A percentile compares a stretch with the other conserved stretches of the same genome.
phyloP scores from a whole-genome alignment of 1,284 basidiomycete genomes.

The Anthracocystis walkeri region DNA sequence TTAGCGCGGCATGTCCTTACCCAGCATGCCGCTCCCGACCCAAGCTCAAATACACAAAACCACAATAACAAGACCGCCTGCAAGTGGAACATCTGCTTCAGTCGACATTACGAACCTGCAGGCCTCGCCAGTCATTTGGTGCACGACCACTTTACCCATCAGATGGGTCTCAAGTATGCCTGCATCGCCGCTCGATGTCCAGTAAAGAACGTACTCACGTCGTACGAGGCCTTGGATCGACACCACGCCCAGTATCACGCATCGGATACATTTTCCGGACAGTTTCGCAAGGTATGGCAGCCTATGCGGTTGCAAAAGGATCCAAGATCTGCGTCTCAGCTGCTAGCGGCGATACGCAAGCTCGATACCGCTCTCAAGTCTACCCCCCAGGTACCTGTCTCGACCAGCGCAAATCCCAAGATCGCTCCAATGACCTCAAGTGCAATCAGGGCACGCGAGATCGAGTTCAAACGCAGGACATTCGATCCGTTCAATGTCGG shows the following conservation, averaged over 20 bases:
- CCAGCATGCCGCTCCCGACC: conserved; percentile 1
- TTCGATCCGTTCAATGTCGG: conserved; percentile 14
- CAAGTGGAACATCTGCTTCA: conserved; percentile 36
- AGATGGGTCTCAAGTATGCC: conserved; percentile 31
- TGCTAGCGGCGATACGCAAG: conserved; percentile 11
- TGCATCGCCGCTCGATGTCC: conserved; percentile 26
- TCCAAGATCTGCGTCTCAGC: background rate
- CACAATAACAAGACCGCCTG: conserved; percentile 17
- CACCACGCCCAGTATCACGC: conserved; percentile 28
- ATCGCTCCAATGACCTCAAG: background rate
- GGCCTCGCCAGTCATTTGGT: conserved; percentile 33
- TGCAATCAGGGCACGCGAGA: background rate
- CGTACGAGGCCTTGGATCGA: conserved; percentile 13
- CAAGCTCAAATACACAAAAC: background rate
- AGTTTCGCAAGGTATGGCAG: conserved; percentile 21
- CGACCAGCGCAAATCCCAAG: conserved; percentile 10
- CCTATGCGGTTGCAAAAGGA: background rate
- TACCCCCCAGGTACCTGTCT: conserved; percentile 9
- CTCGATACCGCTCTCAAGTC: background rate
- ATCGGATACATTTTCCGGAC: background rate
- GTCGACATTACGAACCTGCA: conserved; percentile 25
- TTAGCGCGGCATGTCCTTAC: conserved; percentile 29
- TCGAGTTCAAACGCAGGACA: conserved; percentile 6
- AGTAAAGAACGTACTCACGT: conserved; percentile 14
- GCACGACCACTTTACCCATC: conserved; percentile 30